Evolutionary conservation across 305 asterid species (phyloP).

Genomic region (Fraxinus paxiana): DNA sequence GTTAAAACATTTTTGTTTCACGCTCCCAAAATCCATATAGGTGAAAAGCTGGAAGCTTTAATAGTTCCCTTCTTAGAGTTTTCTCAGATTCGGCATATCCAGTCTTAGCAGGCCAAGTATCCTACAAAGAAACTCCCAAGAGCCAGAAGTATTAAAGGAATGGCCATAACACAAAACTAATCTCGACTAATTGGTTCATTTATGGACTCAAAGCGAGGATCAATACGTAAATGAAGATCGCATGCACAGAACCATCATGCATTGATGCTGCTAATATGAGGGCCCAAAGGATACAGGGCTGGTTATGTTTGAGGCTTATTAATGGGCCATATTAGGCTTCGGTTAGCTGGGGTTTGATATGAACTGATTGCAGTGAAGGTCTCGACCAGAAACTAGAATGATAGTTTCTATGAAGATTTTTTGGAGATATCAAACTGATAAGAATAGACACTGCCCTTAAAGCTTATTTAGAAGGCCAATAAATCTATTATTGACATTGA

Average conservation of each 20-base stretch:
- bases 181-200: not conserved
- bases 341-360: not conserved
- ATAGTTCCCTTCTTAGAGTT: too few relatives aligned
- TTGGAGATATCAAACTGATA: not conserved
- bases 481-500: not conserved
- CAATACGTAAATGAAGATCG: not conserved
- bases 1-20: not conserved
- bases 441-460: not conserved
- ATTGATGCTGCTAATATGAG: not conserved
- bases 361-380: not conserved
- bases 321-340: not conserved
- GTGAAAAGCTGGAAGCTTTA: too few relatives aligned
- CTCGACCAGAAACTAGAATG: not conserved
- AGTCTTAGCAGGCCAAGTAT: too few relatives aligned
- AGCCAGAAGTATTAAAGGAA: too few relatives aligned
- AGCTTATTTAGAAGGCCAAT: not conserved
- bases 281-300: not conserved
- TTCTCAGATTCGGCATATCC: too few relatives aligned
- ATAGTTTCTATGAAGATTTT: not conserved
- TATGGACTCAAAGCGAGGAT: not conserved
- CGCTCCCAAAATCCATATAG: too few relatives aligned
- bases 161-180: not conserved
- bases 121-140: too few relatives aligned
- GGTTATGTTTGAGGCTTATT: not conserved
- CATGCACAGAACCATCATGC: not conserved